These are phyloP conservation scores for Pichia sp. DNA, from an alignment of 1,139 yeast genomes.

Conservation along the genomic window DNA sequence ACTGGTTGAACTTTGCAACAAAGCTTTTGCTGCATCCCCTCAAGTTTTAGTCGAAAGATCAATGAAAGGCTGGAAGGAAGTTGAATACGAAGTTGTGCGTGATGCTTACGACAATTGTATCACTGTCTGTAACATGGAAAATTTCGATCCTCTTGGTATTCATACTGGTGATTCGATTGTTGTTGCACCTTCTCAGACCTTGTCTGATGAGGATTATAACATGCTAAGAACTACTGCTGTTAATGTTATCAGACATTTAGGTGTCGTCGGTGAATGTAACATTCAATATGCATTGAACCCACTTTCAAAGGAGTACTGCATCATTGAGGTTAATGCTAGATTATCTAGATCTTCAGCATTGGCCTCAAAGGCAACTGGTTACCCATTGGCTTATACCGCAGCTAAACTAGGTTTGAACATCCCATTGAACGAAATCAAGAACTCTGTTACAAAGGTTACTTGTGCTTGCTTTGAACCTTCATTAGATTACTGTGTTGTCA, in stretches of 20 bases:
- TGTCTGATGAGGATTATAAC: constrained; percentile 95
- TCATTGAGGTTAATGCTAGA: constrained; percentile 97
- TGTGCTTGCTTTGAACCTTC: constrained; percentile 98
- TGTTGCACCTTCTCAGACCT: constrained; percentile 97
- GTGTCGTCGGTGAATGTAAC: constrained; percentile 99
- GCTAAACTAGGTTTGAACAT: constrained; percentile 94
- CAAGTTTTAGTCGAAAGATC: constrained; percentile 94
- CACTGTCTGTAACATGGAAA: constrained; percentile 99
- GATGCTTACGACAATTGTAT: constrained; percentile 97
- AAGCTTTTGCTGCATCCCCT: constrained; percentile 94
- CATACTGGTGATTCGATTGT: constrained; percentile 99
- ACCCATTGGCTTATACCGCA: constrained; percentile 96
- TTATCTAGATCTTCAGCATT: constrained; percentile 96
- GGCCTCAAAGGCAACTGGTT: constrained; percentile 98
- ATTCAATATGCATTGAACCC: constrained; percentile 97
- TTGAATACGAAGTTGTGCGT: constrained; percentile 97
- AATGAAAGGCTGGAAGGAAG: constrained; percentile 99
- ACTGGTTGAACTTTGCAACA: constrained; percentile 76
- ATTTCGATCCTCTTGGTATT: constrained; percentile 96
- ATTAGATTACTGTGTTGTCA: constrained; percentile 92
- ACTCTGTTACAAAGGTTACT: constrained; percentile 91
- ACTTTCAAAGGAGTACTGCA: constrained; percentile 88
- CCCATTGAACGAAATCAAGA: constrained; percentile 86
- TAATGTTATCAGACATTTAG: constrained; percentile 93
- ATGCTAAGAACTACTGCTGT: constrained; percentile 98